Evolutionary conservation across 73 alveolate genomes (phyloP).

Genomic region (Blepharisma japonicum): DNA sequence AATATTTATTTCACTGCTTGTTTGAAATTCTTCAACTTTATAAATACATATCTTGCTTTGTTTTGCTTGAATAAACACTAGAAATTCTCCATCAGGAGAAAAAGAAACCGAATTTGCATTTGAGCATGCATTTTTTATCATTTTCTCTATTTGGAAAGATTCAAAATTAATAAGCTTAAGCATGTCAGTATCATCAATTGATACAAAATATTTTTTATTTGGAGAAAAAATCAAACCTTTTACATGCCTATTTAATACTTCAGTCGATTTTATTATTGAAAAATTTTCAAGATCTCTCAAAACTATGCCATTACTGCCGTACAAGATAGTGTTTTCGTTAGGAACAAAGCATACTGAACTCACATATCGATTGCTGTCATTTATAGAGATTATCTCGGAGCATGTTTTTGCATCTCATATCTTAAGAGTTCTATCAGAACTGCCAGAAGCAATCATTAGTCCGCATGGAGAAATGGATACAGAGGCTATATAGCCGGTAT

Average conservation of each 20-base stretch:
- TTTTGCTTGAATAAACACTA: neutral
- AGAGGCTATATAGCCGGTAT: neutral
- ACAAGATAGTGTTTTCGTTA: neutral
- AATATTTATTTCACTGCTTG: no score
- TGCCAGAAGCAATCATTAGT: neutral
- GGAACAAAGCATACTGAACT: neutral
- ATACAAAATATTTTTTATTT: neutral
- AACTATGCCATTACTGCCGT: neutral
- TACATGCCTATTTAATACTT: neutral
- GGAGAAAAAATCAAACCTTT: neutral
- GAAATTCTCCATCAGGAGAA: slow-evolving; percentile 12
- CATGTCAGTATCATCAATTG: neutral
- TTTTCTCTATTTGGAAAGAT: neutral
- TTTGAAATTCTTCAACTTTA: no score
- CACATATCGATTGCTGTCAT: slow-evolving; percentile 1
- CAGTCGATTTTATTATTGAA: neutral
- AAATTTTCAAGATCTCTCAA: neutral
- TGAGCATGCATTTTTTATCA: neutral
- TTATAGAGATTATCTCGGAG: neutral
- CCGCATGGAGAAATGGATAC: neutral
- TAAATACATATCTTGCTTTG: no score
- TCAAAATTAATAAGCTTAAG: neutral
- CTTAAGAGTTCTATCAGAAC: slow-evolving; percentile 2
- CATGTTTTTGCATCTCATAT: neutral
- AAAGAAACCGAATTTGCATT: neutral